These are phyloP conservation scores for Penicillium antarcticum DNA, from an alignment of 495 filamentous ascomycete genomes.

Conservation along the genomic window DNA sequence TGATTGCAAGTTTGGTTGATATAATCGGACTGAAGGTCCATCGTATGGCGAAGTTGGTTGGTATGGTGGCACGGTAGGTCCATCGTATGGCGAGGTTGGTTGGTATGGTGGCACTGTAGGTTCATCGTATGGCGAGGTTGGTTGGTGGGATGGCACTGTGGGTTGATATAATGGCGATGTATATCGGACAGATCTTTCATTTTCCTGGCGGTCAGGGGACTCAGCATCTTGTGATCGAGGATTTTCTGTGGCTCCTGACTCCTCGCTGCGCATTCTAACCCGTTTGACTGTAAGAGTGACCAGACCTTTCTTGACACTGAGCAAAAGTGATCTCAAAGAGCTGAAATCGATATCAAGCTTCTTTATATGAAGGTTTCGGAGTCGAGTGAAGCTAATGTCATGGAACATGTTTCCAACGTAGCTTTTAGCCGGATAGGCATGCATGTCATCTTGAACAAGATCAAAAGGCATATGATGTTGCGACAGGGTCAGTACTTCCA, in stretches of 20 bases:
- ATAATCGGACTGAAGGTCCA: neutral
- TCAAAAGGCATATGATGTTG: conserved; percentile 4
- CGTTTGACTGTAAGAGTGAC: conserved; percentile 6
- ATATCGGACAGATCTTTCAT: neutral
- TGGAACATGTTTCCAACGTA: conserved; percentile 3
- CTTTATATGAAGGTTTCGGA: conserved; percentile 8
- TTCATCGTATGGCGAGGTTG: no score
- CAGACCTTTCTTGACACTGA: conserved; percentile 6
- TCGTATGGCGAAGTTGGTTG: neutral
- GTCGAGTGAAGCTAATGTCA: conserved; percentile 7
- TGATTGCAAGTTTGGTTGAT: neutral
- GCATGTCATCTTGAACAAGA: conserved; percentile 1
- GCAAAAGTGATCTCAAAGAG: conserved; percentile 7
- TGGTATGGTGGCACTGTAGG: no score
- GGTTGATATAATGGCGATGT: neutral
- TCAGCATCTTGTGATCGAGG: conserved; percentile 3
- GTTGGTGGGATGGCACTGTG: neutral
- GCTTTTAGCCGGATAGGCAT: neutral
- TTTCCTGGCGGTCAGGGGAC: conserved; percentile 1
- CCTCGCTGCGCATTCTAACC: conserved; percentile 5
- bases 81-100: no score
- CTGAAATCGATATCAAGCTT: conserved; percentile 9
- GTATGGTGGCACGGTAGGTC: no score
- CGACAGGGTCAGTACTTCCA: conserved; percentile 7
- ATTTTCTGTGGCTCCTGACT: neutral